phyloP scores from a whole-genome alignment of 169 alveolate species.

The Eimeria necatrix region DNA sequence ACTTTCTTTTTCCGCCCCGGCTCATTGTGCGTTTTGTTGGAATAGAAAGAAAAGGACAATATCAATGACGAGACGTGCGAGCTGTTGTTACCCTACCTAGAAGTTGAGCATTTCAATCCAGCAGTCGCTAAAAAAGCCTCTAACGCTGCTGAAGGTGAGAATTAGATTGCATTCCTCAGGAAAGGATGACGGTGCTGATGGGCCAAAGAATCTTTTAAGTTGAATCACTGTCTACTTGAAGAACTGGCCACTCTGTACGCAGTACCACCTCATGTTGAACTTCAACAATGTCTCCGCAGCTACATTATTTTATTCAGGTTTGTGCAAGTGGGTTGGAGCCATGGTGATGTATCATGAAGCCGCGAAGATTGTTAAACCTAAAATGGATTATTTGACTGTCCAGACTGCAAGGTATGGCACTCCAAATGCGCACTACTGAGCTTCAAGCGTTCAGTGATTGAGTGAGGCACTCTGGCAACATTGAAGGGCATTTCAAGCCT shows the following conservation, averaged over 20 bases:
- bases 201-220: neutral
- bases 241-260: neutral
- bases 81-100: slow-evolving; percentile 95
- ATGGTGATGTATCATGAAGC: slow-evolving; percentile 96
- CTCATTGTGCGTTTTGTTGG: neutral
- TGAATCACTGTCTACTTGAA: neutral
- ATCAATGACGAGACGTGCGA: slow-evolving; percentile 98
- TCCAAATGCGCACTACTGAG: too few relatives aligned
- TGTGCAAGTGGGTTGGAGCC: slow-evolving; percentile 95
- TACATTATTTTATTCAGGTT: slow-evolving; percentile 83
- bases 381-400: slow-evolving; percentile 93
- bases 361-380: slow-evolving; percentile 97
- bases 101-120: slow-evolving; percentile 86
- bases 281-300: neutral
- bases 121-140: slow-evolving; percentile 91
- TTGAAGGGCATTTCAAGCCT: too few relatives aligned
- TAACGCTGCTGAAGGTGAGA: slow-evolving; percentile 86
- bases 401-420: slow-evolving; percentile 89
- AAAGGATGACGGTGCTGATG: neutral
- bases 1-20: neutral
- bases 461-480: too few relatives aligned
- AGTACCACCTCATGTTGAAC: neutral
- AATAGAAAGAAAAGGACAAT: slow-evolving; percentile 92
- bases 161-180: neutral
- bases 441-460: too few relatives aligned